phyloP scores from a whole-genome alignment of 2,329 filamentous ascomycete species.

The Microdochium paspali region DNA sequence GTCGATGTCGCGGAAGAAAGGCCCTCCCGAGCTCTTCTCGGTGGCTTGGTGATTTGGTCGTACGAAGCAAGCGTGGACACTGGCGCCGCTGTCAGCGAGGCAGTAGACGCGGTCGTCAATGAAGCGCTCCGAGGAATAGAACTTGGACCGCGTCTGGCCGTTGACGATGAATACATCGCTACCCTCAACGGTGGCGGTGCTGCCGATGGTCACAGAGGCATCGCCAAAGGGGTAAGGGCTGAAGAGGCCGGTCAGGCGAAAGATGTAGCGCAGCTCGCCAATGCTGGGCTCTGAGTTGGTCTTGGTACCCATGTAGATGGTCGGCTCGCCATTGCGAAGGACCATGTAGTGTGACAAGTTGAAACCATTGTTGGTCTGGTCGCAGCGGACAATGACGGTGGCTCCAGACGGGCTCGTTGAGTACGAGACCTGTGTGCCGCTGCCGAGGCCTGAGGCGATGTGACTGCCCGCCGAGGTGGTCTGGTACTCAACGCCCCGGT shows the following conservation, averaged over 20 bases:
- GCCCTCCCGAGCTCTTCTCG: constrained; percentile 47
- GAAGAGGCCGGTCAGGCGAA: constrained; percentile 20
- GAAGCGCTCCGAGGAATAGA: constrained; percentile 51
- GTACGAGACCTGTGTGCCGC: constrained; percentile 20
- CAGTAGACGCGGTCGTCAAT: constrained; percentile 52
- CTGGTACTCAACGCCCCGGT: constrained; percentile 39
- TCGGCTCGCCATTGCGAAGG: constrained; percentile 35
- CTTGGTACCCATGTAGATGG: constrained; percentile 41
- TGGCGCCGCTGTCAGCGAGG: constrained; percentile 18
- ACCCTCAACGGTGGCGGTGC: constrained; percentile 34
- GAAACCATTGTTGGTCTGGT: constrained; percentile 30
- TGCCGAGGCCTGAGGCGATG: constrained; percentile 42
- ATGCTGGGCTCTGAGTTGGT: constrained; percentile 34
- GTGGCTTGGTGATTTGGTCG: constrained; percentile 33
- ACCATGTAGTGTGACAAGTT: constrained; percentile 44
- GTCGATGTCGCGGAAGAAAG: constrained; percentile 47
- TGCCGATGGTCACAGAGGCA: constrained; percentile 36
- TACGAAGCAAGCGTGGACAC: constrained; percentile 17
- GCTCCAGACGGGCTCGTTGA: constrained; percentile 22
- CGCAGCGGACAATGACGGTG: constrained; percentile 44
- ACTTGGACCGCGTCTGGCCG: constrained; percentile 50
- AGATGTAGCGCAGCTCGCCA: constrained; percentile 44
- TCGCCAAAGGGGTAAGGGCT: constrained; percentile 29
- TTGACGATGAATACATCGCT: constrained; percentile 36
- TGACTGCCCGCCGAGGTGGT: constrained; percentile 36